Evolutionary conservation across 306 rosid species (phyloP), one percentile per base, ranked within the genome.

Genomic region (cucumber (Cucumis sativus)): DNA sequence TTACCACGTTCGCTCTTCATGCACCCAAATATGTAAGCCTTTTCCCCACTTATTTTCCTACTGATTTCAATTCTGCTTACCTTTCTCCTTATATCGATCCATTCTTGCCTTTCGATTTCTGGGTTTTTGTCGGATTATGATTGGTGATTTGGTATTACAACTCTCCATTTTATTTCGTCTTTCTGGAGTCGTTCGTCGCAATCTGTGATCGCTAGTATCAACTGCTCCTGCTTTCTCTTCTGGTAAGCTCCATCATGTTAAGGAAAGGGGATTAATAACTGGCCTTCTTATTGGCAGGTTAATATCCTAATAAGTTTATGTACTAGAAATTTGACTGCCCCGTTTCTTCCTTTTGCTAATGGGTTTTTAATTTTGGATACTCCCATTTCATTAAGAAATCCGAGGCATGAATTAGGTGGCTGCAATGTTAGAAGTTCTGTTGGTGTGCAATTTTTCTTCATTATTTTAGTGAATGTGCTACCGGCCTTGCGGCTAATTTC

Each of bases 1-100:
- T 93, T 78, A 84, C 88, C 75, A 89, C 72, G 83, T 89, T 93
- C 64, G 77, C 86, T 67, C 96, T 89, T 79, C 91, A 82, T n/a
- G 84, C 91, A n/a, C 94, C 98, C 47, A 86, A 88, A 88, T 83
- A 11, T 15, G 98, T 92, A 59, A 75, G 80, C 79, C 75, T 68
- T 77, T 60, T 51, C 43, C 68, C 77, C n/a, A 11, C 54, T 18
- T 49, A 6, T 13, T n/a, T 15, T 41, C 51, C 9, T 66, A 13
- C 41, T 67, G 16, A 25, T 1, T 16, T 51, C 13, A 14, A 15
- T 63, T 40, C 10, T n/a, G 41, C 8, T n/a, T 2, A 8, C 16
- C n/a, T 0, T 59, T 2, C 64, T 79, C 28, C 15, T 35, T 6
- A 56, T 30, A 15, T 56, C 18, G 2, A 58, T 58, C 47, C 37